Base-by-base conservation (phyloP, 1,139 yeast genomes). In the Candida tetrigidarum region DNA sequence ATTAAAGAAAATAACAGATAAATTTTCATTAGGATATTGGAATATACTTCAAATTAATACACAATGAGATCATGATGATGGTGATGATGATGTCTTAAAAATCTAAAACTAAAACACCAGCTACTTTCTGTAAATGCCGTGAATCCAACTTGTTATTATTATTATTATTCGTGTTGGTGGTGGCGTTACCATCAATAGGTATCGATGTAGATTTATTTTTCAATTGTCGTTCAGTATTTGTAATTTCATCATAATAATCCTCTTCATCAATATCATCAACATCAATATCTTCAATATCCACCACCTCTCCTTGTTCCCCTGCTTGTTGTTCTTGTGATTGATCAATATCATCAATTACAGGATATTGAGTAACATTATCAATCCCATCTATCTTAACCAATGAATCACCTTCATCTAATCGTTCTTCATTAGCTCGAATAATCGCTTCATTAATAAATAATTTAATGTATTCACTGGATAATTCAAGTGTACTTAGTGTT, bases 391-490 rank as follows among this genome's bases (percentile, higher is more conserved):
- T 67, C 29, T 55, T 54, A 14, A 56, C 47, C 15, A 59, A 47
- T 2, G 60, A 48, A 23, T 60, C 64, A 0, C 64, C 69, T 43
- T 73, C 77, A 15, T 57, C 50, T 3, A 65, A 33, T 37, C 83
- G 55, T 48, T 69, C 78, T 49, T 83, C 87, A 46, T 83, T 76
- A 2, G 91, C 76, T 49, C 92, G 59, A 11, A 78, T 57, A 2
- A 83, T 74, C 0, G 90, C 89, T 60, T 85, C 91, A 45, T 78
- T 71, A 11, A 85, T 74, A 55, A 84, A 84, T 51, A 83, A 62
- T 39, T 78, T 71, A 37, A 84, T 69, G 54, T 85, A 85, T 52
- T 80, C 84, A 1, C 82, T 66, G 1, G 83, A 69, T 29, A 79
- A 62, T 20, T 74, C 72, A 4, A 84, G 58, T 0, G 86, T 70